phyloP scores from a whole-genome alignment of 371 early-diverging fungal genomes.

The Blastocladiella emersonii region DNA sequence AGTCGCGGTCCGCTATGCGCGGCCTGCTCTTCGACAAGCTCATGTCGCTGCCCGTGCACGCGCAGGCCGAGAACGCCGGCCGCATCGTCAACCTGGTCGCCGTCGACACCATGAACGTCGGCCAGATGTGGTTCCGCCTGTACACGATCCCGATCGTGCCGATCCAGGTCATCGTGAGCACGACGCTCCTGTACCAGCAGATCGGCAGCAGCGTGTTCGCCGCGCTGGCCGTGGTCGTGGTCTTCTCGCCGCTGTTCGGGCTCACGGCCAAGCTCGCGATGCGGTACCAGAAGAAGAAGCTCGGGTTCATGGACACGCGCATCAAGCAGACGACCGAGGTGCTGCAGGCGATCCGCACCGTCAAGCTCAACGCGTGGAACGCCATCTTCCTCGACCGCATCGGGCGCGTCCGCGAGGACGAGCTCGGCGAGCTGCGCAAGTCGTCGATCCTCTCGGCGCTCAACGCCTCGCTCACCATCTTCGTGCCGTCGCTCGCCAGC shows the following conservation, averaged over 20 bases:
- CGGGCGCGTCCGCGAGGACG: neutral
- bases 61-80: neutral
- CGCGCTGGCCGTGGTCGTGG: constrained; percentile 66
- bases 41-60: neutral
- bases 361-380: constrained; percentile 55
- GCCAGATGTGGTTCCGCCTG: neutral
- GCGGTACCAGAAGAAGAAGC: constrained; percentile 59
- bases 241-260: constrained; percentile 51
- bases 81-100: neutral
- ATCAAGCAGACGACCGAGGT: constrained; percentile 68
- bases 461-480: constrained; percentile 51
- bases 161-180: constrained; percentile 68
- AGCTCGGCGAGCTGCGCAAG: neutral
- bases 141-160: constrained; percentile 18
- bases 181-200: constrained; percentile 60
- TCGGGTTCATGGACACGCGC: constrained; percentile 79
- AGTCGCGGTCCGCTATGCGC: neutral
- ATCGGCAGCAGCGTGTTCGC: constrained; percentile 75
- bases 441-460: neutral
- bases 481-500: constrained; percentile 76
- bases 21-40: neutral
- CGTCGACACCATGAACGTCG: neutral
- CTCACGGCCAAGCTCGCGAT: constrained; percentile 46
- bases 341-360: constrained; percentile 80
- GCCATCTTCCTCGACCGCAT: neutral